Percentiles rank a stretch among this genome's conserved stretches.
phyloP scores from a whole-genome alignment of 176 grass and related monocot genomes.

The Poa pratensis region DNA sequence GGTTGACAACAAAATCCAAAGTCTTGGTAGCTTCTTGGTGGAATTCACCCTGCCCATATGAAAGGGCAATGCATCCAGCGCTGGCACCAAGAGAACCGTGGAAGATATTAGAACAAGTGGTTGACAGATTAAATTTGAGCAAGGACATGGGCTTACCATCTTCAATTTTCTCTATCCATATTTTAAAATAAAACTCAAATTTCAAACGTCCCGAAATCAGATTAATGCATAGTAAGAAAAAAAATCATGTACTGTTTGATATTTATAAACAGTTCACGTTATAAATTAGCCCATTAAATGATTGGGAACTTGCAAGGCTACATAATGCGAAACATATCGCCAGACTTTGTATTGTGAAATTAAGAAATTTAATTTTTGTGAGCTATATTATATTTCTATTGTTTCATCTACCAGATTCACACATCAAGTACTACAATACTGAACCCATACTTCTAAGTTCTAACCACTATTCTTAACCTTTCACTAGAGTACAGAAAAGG shows the following conservation, averaged over 20 bases:
- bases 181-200: neutral
- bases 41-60: conserved; percentile 69
- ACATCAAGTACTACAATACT: neutral
- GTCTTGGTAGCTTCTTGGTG: conserved; percentile 58
- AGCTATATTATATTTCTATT: neutral
- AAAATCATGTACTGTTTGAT: neutral
- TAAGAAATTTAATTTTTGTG: neutral
- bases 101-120: conserved; percentile 40
- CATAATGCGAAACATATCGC: neutral
- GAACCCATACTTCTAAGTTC: neutral
- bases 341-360: neutral
- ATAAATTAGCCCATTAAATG: conserved; percentile 6
- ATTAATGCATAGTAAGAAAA: neutral
- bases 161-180: neutral
- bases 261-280: neutral
- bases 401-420: neutral
- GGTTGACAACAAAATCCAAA: conserved; percentile 87
- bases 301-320: neutral
- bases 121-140: neutral
- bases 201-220: too few relatives aligned
- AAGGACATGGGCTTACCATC: neutral
- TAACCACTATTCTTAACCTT: neutral
- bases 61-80: conserved; percentile 75
- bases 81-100: conserved; percentile 39
- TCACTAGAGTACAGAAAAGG: neutral